Evolutionary conservation across 352 stramenopile species (phyloP), one percentile per base, ranked within the genome.

Genomic region (Globisporangium cystogenes): DNA sequence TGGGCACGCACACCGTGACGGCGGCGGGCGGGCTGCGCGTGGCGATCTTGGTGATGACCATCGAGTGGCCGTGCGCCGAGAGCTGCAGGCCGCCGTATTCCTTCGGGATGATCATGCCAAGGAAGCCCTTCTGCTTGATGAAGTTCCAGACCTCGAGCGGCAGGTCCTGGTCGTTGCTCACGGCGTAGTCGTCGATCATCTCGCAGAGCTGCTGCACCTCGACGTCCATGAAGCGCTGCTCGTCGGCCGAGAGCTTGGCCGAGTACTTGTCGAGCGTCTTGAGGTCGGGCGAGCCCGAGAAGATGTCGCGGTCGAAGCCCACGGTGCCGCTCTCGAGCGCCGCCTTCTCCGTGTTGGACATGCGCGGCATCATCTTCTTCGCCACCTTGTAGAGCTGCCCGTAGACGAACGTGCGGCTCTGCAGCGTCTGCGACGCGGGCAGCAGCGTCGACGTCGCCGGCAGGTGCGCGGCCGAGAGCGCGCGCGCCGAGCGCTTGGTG

Each of bases 91-190:
- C 89, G 55, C 88, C 88, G 66, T 96, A 99, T 68, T 98, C 82
- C 70, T 98, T 98, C 24, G 96, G 96, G 62, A 99, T 99, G 68
- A 99, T 99, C 83, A 99, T 97, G 29, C 90, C 94, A 46, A 99
- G 88, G 66, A 99, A 99, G 8, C 91, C 89, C 63, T 97, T 90
- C 55, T 97, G 79, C 60, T 96, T 96, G 77, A 98, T 98, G 62
- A 96, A 98, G 70, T 98, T 93, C 95, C 95, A 98, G 27, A 87
- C 90, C 39, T 96, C 82, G 29, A 85, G 75, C 29, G 87, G 84
- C 62, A 98, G 86, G 56, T 99, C 95, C 62, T 98, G 93, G 21
- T 90, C 68, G 40, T 71, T 76, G n/a, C 80, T 80, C 45, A 99
- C 81, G 36, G 95, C 70, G 67, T 99, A 97, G 65, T 99, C 96